phyloP scores from a whole-genome alignment of 352 stramenopile genomes.

The Elongisporangium undulatum region DNA sequence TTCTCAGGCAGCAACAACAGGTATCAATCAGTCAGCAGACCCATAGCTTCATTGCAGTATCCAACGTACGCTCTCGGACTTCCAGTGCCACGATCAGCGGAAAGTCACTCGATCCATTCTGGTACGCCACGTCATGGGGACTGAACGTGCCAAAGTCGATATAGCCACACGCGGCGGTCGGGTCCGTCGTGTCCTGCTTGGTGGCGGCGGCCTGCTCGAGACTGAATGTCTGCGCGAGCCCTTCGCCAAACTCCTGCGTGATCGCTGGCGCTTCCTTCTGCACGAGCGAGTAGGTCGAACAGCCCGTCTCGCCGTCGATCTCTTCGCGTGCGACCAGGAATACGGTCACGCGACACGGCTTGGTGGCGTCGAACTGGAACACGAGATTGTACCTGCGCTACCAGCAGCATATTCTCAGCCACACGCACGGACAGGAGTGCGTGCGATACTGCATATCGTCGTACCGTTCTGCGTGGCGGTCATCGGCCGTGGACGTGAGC shows the following conservation, averaged over 20 bases:
- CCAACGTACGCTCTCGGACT: conserved; percentile 36
- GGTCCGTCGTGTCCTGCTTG: conserved; percentile 8
- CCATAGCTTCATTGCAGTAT: not conserved
- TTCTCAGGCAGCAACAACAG: conserved; percentile 8
- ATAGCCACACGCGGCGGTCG: conserved; percentile 9
- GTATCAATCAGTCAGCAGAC: conserved; percentile 4
- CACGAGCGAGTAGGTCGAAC: conserved; percentile 51
- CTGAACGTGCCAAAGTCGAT: conserved; percentile 43
- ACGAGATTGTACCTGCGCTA: conserved; percentile 31
- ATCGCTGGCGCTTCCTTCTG: conserved; percentile 39
- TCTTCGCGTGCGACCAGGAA: conserved; percentile 64
- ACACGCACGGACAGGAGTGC: not conserved
- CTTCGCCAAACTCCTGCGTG: conserved; percentile 36
- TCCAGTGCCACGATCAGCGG: conserved; percentile 71
- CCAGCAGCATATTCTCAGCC: not conserved
- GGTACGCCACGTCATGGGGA: conserved; percentile 38
- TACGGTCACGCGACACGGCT: conserved; percentile 59
- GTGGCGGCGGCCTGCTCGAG: conserved; percentile 14
- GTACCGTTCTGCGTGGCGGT: conserved; percentile 11
- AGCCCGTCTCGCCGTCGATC: conserved; percentile 58
- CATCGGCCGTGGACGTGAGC: conserved; percentile 22
- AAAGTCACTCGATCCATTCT: conserved; percentile 34
- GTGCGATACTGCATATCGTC: not conserved
- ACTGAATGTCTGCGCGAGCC: conserved; percentile 51
- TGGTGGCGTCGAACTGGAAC: conserved; percentile 80